Conservation (phyloP, 495 filamentous ascomycete species). For the Staphylotrichum longicolle region DNA sequence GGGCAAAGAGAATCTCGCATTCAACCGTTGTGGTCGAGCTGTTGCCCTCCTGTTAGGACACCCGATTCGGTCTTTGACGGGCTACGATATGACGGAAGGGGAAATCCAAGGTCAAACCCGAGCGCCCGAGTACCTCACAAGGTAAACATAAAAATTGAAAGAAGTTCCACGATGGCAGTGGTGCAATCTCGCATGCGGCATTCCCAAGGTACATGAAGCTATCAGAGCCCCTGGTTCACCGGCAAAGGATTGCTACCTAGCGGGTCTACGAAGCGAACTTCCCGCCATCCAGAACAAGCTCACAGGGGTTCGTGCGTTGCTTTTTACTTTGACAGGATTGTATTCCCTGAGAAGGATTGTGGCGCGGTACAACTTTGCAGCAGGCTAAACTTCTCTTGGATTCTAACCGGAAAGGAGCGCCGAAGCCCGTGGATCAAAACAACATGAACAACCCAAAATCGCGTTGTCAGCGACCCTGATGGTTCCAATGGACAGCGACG, state of each 20-base stretch:
- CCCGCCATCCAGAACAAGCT: not conserved
- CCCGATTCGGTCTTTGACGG: no score
- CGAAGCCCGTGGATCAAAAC: not conserved
- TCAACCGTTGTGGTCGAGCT: no score
- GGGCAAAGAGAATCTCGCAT: no score
- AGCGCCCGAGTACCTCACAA: no score
- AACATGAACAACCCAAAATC: no score
- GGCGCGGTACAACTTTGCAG: not conserved
- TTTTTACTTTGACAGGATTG: not conserved
- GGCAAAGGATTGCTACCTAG: not conserved
- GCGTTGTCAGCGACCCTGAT: not conserved
- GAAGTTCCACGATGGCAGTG: no score
- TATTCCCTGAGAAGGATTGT: not conserved
- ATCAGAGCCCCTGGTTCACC: not conserved
- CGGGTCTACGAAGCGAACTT: not conserved
- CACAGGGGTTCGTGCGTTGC: not conserved
- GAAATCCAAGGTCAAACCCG: no score
- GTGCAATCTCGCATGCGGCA: no score
- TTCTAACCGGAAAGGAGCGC: not conserved
- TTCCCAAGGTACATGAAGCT: not conserved
- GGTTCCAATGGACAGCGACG: not conserved
- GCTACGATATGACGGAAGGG: no score
- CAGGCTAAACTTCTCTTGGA: constrained; percentile 1
- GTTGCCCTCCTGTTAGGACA: no score
- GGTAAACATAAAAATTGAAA: no score